These are phyloP conservation scores for Amanita pseudoporphyria DNA, from an alignment of 768 basidiomycete genomes.

Conservation along the genomic window DNA sequence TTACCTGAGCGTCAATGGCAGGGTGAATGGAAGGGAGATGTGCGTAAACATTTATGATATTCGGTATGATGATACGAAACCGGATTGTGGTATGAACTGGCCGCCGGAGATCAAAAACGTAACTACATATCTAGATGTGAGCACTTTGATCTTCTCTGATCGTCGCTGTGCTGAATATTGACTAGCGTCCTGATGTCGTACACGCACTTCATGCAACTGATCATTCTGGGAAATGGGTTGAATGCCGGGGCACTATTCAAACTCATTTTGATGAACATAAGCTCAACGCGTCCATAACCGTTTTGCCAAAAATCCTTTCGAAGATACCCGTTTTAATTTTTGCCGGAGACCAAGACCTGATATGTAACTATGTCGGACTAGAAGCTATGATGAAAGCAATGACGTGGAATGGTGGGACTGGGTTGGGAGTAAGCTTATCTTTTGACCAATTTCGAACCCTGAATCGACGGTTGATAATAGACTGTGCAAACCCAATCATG, in stretches of 20 bases:
- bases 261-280: conserved; percentile 42
- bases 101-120: conserved; percentile 76
- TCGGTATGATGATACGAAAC: conserved; percentile 73
- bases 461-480: conserved; percentile 23
- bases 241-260: conserved; percentile 70
- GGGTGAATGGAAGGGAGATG: conserved; percentile 56
- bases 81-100: conserved; percentile 98
- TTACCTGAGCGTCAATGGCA: conserved; percentile 18
- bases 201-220: conserved; percentile 70
- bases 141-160: conserved; percentile 19
- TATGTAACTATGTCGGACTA: conserved; percentile 92
- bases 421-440: conserved; percentile 60
- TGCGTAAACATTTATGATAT: conserved; percentile 97
- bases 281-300: conserved; percentile 60
- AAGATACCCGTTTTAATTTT: conserved; percentile 84
- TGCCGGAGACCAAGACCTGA: conserved; percentile 91
- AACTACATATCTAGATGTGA: conserved; percentile 70
- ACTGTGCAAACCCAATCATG: conserved; percentile 63
- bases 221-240: conserved; percentile 77
- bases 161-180: conserved; percentile 4
- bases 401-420: conserved; percentile 78
- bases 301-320: conserved; percentile 73
- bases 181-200: conserved; percentile 73
- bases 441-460: background rate
- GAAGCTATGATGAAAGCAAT: conserved; percentile 78